Evolutionary conservation across 768 basidiomycete species (phyloP).

Genomic region (Tricholoma hemisulphureum): DNA sequence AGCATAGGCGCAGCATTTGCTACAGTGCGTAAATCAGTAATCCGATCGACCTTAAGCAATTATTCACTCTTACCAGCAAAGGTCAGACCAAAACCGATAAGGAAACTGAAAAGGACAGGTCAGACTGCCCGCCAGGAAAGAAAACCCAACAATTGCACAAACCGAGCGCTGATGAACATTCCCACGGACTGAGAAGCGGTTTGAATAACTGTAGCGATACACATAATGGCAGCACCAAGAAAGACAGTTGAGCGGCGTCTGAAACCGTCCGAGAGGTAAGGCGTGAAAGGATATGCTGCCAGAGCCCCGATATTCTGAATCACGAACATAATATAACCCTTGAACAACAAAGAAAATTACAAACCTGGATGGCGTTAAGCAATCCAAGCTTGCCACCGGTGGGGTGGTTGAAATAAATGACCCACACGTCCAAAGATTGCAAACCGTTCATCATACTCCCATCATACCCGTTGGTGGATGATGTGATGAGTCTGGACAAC

Average conservation of each 20-base stretch:
- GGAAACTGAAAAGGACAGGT: conserved; percentile 39
- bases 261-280: conserved; percentile 69
- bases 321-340: neutral
- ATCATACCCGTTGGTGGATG: conserved; percentile 74
- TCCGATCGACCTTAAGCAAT: conserved; percentile 6
- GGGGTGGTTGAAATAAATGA: conserved; percentile 57
- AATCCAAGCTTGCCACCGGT: conserved; percentile 58
- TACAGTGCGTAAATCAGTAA: conserved; percentile 19
- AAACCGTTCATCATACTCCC: conserved; percentile 81
- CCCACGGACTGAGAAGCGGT: conserved; percentile 68
- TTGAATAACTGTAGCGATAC: conserved; percentile 64
- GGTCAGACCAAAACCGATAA: conserved; percentile 75
- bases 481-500: conserved; percentile 59
- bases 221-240: conserved; percentile 71
- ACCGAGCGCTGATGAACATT: conserved; percentile 82
- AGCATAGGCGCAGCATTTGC: conserved; percentile 78
- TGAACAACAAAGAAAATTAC: conserved; percentile 12
- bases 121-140: neutral
- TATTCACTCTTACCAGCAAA: conserved; percentile 49
- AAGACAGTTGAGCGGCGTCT: conserved; percentile 68
- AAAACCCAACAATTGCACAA: conserved; percentile 12
- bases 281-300: conserved; percentile 67
- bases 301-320: conserved; percentile 66
- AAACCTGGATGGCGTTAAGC: conserved; percentile 72
- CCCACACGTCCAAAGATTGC: conserved; percentile 67